These are phyloP conservation scores for Diaporthe nobilis DNA, from an alignment of 2,329 filamentous ascomycete genomes.

Conservation along the genomic window DNA sequence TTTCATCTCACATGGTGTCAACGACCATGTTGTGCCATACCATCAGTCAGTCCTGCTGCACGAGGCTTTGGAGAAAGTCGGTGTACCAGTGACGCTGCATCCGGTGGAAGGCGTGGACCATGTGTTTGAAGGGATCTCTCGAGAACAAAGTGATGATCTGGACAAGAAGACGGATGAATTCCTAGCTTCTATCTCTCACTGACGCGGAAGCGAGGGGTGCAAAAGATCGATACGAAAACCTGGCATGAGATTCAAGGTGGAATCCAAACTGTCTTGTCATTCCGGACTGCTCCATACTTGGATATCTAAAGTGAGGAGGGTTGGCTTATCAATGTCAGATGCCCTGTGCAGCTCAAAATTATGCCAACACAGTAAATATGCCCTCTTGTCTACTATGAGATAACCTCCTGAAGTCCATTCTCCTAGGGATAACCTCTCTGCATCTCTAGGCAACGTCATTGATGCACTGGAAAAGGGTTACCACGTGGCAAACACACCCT, in stretches of 20 bases:
- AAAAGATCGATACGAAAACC: background rate
- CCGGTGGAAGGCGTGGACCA: constrained; percentile 35
- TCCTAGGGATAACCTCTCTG: too few relatives aligned
- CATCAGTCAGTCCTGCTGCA: constrained; percentile 36
- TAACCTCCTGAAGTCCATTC: too few relatives aligned
- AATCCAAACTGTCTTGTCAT: background rate
- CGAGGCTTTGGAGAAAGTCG: constrained; percentile 27
- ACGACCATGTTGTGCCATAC: constrained; percentile 37
- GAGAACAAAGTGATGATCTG: constrained; percentile 36
- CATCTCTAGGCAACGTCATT: too few relatives aligned
- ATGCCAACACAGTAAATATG: background rate
- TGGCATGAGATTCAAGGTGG: background rate
- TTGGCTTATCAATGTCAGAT: background rate
- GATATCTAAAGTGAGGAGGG: background rate
- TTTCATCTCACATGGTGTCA: constrained; percentile 37
- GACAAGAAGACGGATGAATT: constrained; percentile 39
- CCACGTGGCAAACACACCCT: background rate
- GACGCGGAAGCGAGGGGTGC: background rate
- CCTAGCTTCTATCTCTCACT: constrained; percentile 22
- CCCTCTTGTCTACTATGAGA: too few relatives aligned
- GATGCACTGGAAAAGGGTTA: too few relatives aligned
- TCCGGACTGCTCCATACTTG: background rate
- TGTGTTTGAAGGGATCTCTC: constrained; percentile 33
- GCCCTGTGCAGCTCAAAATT: background rate
- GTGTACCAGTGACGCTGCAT: constrained; percentile 25